A percentile compares a stretch with the other conserved stretches of the same genome.
These are phyloP conservation scores for Coemansia guatemalensis DNA, from an alignment of 192 early-diverging fungal species.

Conservation along the genomic window DNA sequence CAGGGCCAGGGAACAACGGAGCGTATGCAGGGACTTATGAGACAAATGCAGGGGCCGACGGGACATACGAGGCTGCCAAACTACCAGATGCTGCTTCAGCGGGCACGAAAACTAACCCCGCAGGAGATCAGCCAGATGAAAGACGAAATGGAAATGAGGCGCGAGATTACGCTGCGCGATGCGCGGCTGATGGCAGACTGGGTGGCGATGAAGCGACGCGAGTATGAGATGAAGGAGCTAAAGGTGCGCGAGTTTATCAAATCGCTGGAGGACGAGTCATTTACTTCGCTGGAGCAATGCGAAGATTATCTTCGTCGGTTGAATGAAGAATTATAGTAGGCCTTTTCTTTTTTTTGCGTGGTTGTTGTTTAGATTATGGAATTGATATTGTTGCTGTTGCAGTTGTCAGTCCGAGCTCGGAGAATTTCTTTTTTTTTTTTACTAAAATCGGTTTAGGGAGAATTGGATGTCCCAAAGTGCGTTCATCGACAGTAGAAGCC, in stretches of 20 bases:
- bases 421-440: too few species aligned
- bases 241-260: constrained; percentile 21
- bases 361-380: too few species aligned
- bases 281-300: constrained; percentile 12
- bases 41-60: too few species aligned
- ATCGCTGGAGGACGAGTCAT: background rate
- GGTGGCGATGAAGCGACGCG: constrained; percentile 32
- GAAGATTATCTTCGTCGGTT: constrained; percentile 22
- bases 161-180: constrained; percentile 34
- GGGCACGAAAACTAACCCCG: constrained; percentile 19
- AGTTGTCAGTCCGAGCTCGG: too few species aligned
- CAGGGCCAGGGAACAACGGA: too few species aligned
- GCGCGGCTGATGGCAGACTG: constrained; percentile 38
- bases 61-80: too few species aligned
- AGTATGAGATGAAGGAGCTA: constrained; percentile 30
- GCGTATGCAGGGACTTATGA: too few species aligned
- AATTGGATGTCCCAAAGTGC: too few species aligned
- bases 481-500: too few species aligned
- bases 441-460: too few species aligned
- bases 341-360: too few species aligned
- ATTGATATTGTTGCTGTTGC: too few species aligned
- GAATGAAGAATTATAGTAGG: constrained; percentile 4
- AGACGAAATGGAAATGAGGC: constrained; percentile 28
- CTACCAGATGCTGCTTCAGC: background rate
- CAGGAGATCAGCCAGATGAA: constrained; percentile 29